phyloP scores from a whole-genome alignment of 2,329 filamentous ascomycete genomes.

The Orbilia ellipsospora region DNA sequence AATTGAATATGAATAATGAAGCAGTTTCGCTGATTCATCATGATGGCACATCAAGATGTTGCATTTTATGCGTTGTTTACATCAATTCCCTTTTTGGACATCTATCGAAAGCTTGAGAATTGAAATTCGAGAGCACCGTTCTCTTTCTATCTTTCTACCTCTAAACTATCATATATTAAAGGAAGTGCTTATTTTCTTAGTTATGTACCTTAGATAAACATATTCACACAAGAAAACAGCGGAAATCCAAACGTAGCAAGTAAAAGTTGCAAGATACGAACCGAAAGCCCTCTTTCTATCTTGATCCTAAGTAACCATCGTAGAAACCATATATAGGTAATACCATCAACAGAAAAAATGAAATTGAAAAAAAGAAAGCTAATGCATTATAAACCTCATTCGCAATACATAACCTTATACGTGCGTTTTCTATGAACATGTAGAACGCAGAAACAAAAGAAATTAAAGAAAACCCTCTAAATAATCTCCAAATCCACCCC shows the following conservation, averaged over 20 bases:
- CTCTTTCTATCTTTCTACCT: too few species aligned
- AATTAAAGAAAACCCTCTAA: constrained; percentile 12
- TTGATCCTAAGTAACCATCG: too few species aligned
- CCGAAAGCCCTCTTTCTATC: too few species aligned
- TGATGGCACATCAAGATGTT: constrained; percentile 8
- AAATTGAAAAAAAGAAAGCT: constrained; percentile 8
- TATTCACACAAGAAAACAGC: not conserved
- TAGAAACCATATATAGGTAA: too few species aligned
- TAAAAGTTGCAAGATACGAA: too few species aligned
- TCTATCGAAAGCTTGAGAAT: not conserved
- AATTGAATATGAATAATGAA: not conserved
- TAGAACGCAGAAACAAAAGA: not conserved
- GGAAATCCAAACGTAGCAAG: not conserved
- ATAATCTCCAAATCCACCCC: constrained; percentile 40
- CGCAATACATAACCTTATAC: not conserved
- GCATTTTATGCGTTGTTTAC: constrained; percentile 36
- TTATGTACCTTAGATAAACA: too few species aligned
- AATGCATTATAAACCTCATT: not conserved
- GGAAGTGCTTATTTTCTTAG: not conserved
- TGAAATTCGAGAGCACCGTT: too few species aligned
- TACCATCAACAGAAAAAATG: not conserved
- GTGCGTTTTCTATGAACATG: not conserved
- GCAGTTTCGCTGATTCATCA: too few species aligned
- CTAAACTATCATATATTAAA: not conserved
- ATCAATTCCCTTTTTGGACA: too few species aligned